Evolutionary conservation across 2,329 filamentous ascomycete genomes (phyloP), one percentile per base, ranked within the genome.

Genomic region (Venturiaceae sp.): DNA sequence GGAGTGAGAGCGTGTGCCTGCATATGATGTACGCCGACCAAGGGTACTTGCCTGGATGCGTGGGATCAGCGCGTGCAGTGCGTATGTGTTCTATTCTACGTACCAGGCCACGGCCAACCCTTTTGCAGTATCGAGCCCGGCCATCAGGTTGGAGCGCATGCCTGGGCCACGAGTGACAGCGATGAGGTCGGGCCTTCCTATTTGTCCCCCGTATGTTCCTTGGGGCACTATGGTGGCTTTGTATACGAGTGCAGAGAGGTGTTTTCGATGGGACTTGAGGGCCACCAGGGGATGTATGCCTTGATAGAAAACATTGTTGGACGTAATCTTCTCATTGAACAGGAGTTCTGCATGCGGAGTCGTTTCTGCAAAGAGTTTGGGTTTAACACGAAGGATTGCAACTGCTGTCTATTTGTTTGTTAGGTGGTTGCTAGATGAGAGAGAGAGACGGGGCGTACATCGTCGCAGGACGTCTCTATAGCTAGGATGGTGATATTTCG

Each of bases 21-120:
- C 94, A 99, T 97, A 72, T 99, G 94, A 71, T 99, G 88, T 1
- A 96, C 88, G 0, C 85, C 94, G 1, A 97, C 71, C 33, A 97
- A 75, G 3, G 92, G 92, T 37, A 91, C 80, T 63, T 84, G 80
- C 44, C 44, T 50, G 19, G 19, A 50, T 23, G n/a, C 19, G 44
- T 50, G 44, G 11, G 14, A 47, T 2, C 19, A n/a, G 5, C 26
- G 28, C 14, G 23, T 7, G 21, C 14, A 19, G 19, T 8, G 30
- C n/a, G n/a, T n/a, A n/a, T n/a, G n/a, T n/a, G n/a, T n/a, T n/a
- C n/a, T n/a, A 7, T n/a, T 50, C 23, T 30, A 30, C 16, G 13
- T 50, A 50, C 89, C 89, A 95, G 37, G 90, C 91, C 21, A 88
- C 78, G 0, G 92, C 84, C 21, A 97, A 79, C 0, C 91, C 94